These are phyloP conservation scores for Canna indica DNA, from an alignment of 176 grass and related monocot genomes.

Conservation along the genomic window DNA sequence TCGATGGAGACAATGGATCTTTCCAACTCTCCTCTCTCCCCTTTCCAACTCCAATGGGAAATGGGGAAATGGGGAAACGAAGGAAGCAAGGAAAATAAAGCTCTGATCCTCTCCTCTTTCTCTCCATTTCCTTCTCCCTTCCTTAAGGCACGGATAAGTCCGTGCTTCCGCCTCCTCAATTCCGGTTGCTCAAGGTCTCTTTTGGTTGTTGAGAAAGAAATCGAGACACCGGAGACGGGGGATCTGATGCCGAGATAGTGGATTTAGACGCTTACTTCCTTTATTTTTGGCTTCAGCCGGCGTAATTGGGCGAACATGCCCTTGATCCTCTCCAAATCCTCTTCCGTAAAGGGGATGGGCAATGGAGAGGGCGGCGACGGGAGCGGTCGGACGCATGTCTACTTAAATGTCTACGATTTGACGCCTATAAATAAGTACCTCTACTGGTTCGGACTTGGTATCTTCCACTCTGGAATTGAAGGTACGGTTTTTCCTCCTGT, in stretches of 20 bases:
- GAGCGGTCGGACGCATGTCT: conserved; percentile 18
- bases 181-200: not conserved
- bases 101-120: not conserved
- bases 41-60: too few relatives aligned
- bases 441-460: conserved; percentile 90
- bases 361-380: not conserved
- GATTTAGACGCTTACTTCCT: not conserved
- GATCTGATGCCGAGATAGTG: conserved; percentile 5
- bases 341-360: not conserved
- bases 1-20: too few relatives aligned
- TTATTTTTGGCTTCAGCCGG: not conserved
- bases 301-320: not conserved
- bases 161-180: too few relatives aligned
- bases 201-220: not conserved
- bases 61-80: too few relatives aligned
- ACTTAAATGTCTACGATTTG: conserved; percentile 94
- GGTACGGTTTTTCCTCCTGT: conserved; percentile 29
- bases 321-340: not conserved
- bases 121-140: not conserved
- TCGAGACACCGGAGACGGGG: not conserved
- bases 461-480: conserved; percentile 94
- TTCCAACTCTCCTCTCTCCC: too few relatives aligned
- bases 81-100: not conserved
- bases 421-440: conserved; percentile 80
- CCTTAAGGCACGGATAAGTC: not conserved